Evolutionary conservation across 306 rosid genomes (phyloP).

Genomic region (Hippophae tibetana): DNA sequence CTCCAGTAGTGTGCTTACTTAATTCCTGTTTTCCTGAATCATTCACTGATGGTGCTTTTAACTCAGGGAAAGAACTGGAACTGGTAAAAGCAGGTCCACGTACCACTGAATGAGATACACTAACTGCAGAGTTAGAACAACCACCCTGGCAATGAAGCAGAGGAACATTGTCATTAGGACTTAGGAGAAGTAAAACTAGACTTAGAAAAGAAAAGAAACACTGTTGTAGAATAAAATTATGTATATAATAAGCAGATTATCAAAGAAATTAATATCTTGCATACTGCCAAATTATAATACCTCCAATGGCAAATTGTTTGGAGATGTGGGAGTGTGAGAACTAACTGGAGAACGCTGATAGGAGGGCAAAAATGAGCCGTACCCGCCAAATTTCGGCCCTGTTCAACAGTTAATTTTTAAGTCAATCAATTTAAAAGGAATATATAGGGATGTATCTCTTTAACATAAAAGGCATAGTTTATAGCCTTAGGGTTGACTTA

Average conservation of each 20-base stretch:
- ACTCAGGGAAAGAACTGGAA: conserved; percentile 45
- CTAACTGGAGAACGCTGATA: conserved; percentile 78
- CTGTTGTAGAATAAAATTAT: conserved; percentile 6
- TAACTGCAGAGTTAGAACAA: conserved; percentile 43
- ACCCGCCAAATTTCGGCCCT: conserved; percentile 94
- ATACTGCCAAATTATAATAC: conserved; percentile 17
- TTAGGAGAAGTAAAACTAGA: conserved; percentile 7
- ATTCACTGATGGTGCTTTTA: conserved; percentile 37
- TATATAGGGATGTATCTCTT: conserved; percentile 3
- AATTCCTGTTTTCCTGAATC: conserved; percentile 50
- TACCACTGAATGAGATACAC: conserved; percentile 49
- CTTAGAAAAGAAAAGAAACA: conserved; percentile 8
- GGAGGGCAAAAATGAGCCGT: conserved; percentile 85
- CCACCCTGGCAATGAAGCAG: conserved; percentile 35
- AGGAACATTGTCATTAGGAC: conserved; percentile 4
- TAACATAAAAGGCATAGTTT: conserved; percentile 2
- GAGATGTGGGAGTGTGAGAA: conserved; percentile 56
- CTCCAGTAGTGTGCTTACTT: conserved; percentile 19
- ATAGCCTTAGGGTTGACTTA: conserved; percentile 24
- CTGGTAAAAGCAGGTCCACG: conserved; percentile 47
- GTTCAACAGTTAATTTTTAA: conserved; percentile 21
- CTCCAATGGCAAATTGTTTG: conserved; percentile 52
- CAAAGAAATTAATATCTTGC: neutral
- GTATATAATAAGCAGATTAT: neutral
- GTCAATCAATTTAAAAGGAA: conserved; percentile 8